These are phyloP conservation scores for Pseudozyma thailandica DNA, from an alignment of 1,284 basidiomycete species.

Conservation along the genomic window DNA sequence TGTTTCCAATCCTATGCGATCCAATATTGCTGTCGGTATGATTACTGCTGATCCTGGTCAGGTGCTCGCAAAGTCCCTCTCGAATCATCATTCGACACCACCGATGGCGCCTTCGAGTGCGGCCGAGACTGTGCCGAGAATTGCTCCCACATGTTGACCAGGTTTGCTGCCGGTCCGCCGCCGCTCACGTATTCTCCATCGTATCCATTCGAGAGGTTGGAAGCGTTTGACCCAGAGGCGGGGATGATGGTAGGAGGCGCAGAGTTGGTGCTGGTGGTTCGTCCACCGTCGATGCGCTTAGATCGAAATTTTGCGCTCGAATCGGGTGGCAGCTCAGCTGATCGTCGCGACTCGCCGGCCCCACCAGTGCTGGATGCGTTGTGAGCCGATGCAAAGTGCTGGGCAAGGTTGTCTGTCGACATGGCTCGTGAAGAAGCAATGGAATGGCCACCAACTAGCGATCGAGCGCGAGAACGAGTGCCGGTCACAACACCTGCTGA, in stretches of 20 bases:
- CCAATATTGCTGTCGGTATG: not conserved
- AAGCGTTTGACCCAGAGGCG: not conserved
- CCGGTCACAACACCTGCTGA: slow-evolving; percentile 42
- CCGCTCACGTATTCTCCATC: slow-evolving; percentile 2
- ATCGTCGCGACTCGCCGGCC: slow-evolving; percentile 26
- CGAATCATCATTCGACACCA: slow-evolving; percentile 36
- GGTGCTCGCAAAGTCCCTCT: slow-evolving; percentile 35
- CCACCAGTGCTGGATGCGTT: not conserved
- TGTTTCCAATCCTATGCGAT: not conserved
- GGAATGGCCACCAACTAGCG: slow-evolving; percentile 45
- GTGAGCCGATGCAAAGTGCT: slow-evolving; percentile 32
- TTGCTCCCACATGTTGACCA: slow-evolving; percentile 48
- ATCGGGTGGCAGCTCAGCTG: slow-evolving; percentile 51
- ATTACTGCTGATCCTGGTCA: slow-evolving; percentile 45
- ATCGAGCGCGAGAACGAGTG: slow-evolving; percentile 56
- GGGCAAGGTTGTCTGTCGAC: slow-evolving; percentile 53
- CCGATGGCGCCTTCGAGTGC: slow-evolving; percentile 37
- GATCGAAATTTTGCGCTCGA: slow-evolving; percentile 54
- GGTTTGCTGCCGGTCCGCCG: slow-evolving; percentile 14
- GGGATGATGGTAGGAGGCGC: slow-evolving; percentile 36
- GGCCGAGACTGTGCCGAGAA: slow-evolving; percentile 36
- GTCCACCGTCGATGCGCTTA: slow-evolving; percentile 43
- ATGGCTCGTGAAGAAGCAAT: slow-evolving; percentile 37
- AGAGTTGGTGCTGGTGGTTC: slow-evolving; percentile 45
- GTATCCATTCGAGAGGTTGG: slow-evolving; percentile 7